Evolutionary conservation across 768 basidiomycete species (phyloP).

Genomic region (Suillus paluster): DNA sequence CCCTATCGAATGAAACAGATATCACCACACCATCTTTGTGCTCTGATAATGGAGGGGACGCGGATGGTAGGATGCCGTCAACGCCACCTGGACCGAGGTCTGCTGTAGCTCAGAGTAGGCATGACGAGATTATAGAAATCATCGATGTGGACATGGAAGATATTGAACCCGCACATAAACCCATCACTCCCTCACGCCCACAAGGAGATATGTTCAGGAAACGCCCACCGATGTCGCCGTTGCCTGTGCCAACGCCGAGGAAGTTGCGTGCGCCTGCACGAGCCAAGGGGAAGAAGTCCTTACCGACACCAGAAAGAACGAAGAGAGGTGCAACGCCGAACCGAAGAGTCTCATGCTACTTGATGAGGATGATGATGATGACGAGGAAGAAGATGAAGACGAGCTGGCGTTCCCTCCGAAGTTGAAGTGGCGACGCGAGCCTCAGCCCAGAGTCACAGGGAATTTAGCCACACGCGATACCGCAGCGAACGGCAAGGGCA

Average conservation of each 20-base stretch:
- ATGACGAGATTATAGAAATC: conserved; percentile 26
- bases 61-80: conserved; percentile 50
- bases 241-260: conserved; percentile 56
- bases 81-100: conserved; percentile 52
- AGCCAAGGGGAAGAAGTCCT: background rate
- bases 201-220: conserved; percentile 52
- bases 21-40: conserved; percentile 70
- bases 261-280: conserved; percentile 63
- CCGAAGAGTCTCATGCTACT: conserved; percentile 19
- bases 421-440: conserved; percentile 3
- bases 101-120: conserved; percentile 1
- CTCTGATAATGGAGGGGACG: conserved; percentile 67
- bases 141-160: conserved; percentile 45
- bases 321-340: conserved; percentile 37
- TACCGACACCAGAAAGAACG: conserved; percentile 15
- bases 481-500: conserved; percentile 21
- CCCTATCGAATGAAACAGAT: conserved; percentile 40
- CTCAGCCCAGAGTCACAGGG: background rate
- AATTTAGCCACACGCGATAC: background rate
- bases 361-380: conserved; percentile 31
- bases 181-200: conserved; percentile 21
- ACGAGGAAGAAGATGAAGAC: conserved; percentile 41
- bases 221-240: conserved; percentile 67
- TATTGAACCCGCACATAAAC: conserved; percentile 7
- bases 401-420: conserved; percentile 39